phyloP scores from a whole-genome alignment of 768 basidiomycete species.

The Leucosporidium yakuticum region DNA sequence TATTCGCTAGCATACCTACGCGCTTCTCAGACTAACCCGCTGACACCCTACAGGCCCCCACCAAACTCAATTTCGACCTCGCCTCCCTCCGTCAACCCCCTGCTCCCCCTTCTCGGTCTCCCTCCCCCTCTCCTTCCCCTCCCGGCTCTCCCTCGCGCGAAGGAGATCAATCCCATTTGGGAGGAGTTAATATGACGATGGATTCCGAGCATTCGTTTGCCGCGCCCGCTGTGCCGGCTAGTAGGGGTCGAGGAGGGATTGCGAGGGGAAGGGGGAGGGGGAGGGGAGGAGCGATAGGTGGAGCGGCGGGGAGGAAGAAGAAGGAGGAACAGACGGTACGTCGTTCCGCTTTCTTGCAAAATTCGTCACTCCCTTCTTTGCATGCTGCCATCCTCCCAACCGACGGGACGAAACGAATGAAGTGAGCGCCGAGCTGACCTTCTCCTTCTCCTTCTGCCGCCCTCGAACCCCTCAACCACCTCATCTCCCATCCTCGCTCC shows the following conservation, averaged over 20 bases:
- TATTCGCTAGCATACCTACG: too few species aligned
- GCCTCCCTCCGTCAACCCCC: not conserved
- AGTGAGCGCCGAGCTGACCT: not conserved
- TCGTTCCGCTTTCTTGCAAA: not conserved
- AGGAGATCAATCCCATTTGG: not conserved
- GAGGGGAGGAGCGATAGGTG: not conserved
- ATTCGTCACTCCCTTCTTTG: too few species aligned
- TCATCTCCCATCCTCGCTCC: too few species aligned
- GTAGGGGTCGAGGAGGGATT: not conserved
- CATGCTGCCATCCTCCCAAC: too few species aligned
- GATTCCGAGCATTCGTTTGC: constrained; percentile 22
- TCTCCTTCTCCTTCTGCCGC: too few species aligned
- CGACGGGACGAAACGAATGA: not conserved
- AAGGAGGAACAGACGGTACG: constrained; percentile 30
- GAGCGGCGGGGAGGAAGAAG: not conserved
- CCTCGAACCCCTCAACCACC: too few species aligned
- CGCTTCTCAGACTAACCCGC: too few species aligned
- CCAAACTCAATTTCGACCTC: constrained; percentile 29
- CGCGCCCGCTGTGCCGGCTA: constrained; percentile 8
- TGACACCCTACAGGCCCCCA: constrained; percentile 16
- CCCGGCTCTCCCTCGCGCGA: not conserved
- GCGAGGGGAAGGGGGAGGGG: constrained; percentile 1
- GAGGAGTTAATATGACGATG: not conserved
- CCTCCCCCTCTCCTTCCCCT: not conserved
- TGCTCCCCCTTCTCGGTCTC: not conserved